A percentile compares a stretch with the other conserved stretches of the same genome.
Conservation (phyloP, 768 basidiomycete species). For the Sporobolomyces pararoseus region DNA sequence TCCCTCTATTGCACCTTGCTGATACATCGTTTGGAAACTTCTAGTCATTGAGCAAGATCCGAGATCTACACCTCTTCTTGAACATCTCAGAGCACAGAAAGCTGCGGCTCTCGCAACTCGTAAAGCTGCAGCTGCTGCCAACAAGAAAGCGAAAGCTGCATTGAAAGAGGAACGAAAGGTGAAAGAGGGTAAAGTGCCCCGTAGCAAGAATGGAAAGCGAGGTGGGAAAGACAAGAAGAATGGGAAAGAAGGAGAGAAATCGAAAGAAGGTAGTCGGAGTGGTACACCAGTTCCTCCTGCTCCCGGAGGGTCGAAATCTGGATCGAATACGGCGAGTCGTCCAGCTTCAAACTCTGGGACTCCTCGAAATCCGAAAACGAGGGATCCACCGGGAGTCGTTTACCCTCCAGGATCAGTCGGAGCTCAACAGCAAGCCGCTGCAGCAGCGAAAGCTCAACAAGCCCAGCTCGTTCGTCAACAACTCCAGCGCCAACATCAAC, state of each 20-base stretch:
- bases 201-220: slow-evolving; percentile 25
- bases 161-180: background rate
- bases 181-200: slow-evolving; percentile 8
- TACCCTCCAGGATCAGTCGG: slow-evolving; percentile 6
- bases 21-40: too few relatives aligned
- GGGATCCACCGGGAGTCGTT: slow-evolving; percentile 14
- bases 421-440: slow-evolving; percentile 3
- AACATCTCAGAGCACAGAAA: slow-evolving; percentile 84
- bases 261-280: slow-evolving; percentile 12
- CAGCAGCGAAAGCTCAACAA: background rate
- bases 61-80: slow-evolving; percentile 84
- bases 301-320: background rate
- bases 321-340: background rate
- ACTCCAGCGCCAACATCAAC: slow-evolving; percentile 22
- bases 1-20: too few relatives aligned
- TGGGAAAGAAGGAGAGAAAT: background rate
- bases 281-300: slow-evolving; percentile 8
- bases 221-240: slow-evolving; percentile 19
- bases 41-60: slow-evolving; percentile 53
- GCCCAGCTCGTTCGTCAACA: slow-evolving; percentile 15
- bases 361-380: slow-evolving; percentile 1
- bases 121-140: slow-evolving; percentile 55
- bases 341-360: background rate
- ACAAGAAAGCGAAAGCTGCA: slow-evolving; percentile 49
- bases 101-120: slow-evolving; percentile 57